phyloP scores from a whole-genome alignment of 2,329 filamentous ascomycete species.

The Ceratocystis alfenasii region DNA sequence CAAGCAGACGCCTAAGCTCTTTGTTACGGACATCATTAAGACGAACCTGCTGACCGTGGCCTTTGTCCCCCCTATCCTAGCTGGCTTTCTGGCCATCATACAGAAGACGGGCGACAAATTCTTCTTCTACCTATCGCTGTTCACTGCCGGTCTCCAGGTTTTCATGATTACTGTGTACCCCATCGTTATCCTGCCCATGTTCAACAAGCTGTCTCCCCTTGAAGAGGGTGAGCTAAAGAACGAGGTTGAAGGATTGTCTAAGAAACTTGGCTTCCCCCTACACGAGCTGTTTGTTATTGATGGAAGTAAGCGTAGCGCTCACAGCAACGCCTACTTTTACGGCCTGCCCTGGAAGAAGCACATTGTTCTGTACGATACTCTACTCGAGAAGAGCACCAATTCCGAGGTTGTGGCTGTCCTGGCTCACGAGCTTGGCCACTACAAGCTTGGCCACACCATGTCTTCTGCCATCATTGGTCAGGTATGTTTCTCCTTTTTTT shows the following conservation, averaged over 20 bases:
- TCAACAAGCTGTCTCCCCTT: conserved; percentile 95
- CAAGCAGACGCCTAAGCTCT: conserved; percentile 85
- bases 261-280: conserved; percentile 78
- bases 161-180: conserved; percentile 96
- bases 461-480: conserved; percentile 28
- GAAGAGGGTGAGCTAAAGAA: conserved; percentile 79
- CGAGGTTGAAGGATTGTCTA: conserved; percentile 71
- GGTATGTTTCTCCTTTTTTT: conserved; percentile 74
- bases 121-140: conserved; percentile 97
- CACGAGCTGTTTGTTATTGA: conserved; percentile 91
- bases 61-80: conserved; percentile 76
- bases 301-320: conserved; percentile 73
- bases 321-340: conserved; percentile 91
- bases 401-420: conserved; percentile 91
- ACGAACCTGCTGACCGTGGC: conserved; percentile 68
- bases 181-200: conserved; percentile 82
- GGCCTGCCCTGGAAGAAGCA: conserved; percentile 99
- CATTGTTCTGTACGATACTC: conserved; percentile 97
- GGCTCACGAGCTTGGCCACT: conserved; percentile 92
- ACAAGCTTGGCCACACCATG: conserved; percentile 86
- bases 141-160: conserved; percentile 77
- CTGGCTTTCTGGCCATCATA: conserved; percentile 85
- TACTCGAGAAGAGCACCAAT: conserved; percentile 87
- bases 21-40: conserved; percentile 84
- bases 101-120: conserved; percentile 87